Evolutionary conservation across 441 rosid genomes (phyloP).

Genomic region (Adansonia grandidieri): DNA sequence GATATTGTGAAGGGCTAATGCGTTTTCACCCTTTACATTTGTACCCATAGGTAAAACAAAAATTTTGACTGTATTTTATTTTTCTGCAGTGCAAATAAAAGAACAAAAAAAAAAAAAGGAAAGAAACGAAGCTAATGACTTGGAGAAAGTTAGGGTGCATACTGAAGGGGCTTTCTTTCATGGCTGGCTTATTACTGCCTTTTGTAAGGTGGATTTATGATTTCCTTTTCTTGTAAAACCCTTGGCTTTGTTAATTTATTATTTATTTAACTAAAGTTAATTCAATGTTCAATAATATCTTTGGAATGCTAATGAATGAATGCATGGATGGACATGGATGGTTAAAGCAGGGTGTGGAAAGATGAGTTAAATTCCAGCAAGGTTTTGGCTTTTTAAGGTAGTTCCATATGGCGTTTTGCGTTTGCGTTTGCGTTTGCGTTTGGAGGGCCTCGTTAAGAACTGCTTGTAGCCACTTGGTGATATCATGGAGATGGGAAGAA

Average conservation of each 20-base stretch:
- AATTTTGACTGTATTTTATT: conserved; percentile 16
- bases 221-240: neutral
- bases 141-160: neutral
- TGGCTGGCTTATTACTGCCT: neutral
- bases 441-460: too few species aligned
- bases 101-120: neutral
- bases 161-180: neutral
- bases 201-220: neutral
- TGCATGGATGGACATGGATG: neutral
- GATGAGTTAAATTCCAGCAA: neutral
- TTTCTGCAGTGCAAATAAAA: neutral
- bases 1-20: conserved; percentile 12
- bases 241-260: neutral
- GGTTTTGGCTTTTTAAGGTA: too few species aligned
- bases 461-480: too few species aligned
- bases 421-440: too few species aligned
- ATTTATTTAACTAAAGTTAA: neutral
- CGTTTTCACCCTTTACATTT: neutral
- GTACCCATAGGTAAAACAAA: neutral
- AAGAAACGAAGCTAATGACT: conserved; percentile 6
- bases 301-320: conserved; percentile 6
- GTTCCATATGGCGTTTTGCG: too few species aligned
- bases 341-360: neutral
- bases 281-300: neutral
- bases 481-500: too few species aligned